Evolutionary conservation across 169 alveolate species (phyloP), one percentile per base, ranked within the genome.

Genomic region (Plasmodium cynomolgi): DNA sequence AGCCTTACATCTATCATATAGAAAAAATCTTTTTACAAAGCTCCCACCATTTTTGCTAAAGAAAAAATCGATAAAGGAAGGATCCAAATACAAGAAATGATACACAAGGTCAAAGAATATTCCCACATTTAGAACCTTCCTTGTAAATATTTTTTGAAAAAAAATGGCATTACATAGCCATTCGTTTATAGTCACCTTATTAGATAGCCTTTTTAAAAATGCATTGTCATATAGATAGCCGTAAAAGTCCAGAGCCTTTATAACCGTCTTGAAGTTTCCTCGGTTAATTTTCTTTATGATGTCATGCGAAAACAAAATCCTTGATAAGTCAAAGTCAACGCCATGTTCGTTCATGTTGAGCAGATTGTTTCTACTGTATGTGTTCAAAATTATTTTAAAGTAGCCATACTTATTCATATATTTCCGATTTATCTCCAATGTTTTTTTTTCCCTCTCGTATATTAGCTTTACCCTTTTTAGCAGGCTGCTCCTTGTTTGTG

Each of bases 181-280:
- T 31, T 77, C 72, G 81, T 86, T 86, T 77, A 86, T 75, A 33
- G 62, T 86, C 2, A 86, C 81, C 47, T 58, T 86, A 86, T 86
- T 86, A 77, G 81, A 86, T 8, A 86, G 37, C 34, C 81, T 86
- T 75, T 86, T 86, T 77, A 86, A 86, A 86, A 86, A 86, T n/a
- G 71, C 74, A 86, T 56, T 75, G 47, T 86, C 80, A 41, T 86
- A 86, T 6, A 79, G 29, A 77, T 86, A 86, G 7, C 93, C 93
- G 81, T 86, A 86, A 77, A 86, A 86, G 3, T 86, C 93, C 62
- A 86, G 71, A 54, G 93, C 50, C 23, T 75, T 77, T 84, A 86
- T 77, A 86, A 86, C 71, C 20, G 62, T 50, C 62, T 86, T 86
- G 81, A 86, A 86, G 68, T 86, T 86, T 0, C 17, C 41, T 86